Base-by-base conservation (phyloP, 1,139 yeast species). In the Meyerozyma elateridarum region DNA sequence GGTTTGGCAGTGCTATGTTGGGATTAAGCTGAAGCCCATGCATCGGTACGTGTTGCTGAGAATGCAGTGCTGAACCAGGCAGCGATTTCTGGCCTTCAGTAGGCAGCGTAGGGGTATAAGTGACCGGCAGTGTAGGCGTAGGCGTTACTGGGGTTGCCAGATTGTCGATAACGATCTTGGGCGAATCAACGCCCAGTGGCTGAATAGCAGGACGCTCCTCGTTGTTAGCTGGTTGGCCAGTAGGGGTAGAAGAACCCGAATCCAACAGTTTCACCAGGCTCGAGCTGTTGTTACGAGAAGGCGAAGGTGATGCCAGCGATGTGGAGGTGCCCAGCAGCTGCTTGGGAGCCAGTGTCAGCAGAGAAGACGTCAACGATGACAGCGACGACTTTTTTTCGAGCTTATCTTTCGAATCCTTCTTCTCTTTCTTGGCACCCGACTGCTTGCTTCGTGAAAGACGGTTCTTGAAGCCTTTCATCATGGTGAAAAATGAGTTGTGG, bases 391-490 rank as follows among this genome's bases (percentile, higher is more conserved):
- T 36, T 34, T 40, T 40, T 22, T 41, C 42, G 21, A 36, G 29
- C 34, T 51, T 49, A 15, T 49, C 54, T 36, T 48, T 49, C 24
- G 47, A 40, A 6, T 40, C 39, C 40, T 60, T 61, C 42, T 63
- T 61, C 19, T 61, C 67, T 13, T 59, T 28, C 40, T 66, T 65
- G 39, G 66, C 67, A 25, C 68, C 44, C 20, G 65, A 44, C 47
- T 60, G 71, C 42, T 61, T 61, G 44, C 59, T 65, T 40, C 74
- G 57, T 19, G 73, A 62, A 48, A 68, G 72, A 45, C 73, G 61
- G 39, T 68, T 68, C 44, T 68, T 68, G 48, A 68, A 68, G 18
- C 74, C 74, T 57, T 68, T 68, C 73, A 68, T 68, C 74, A 68
- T 68, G 35, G 59, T 65, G 49, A 31, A 12, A 25, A 14, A n/a